Conservation (phyloP, 192 early-diverging fungal species). For the Phlyctochytrium bullatum region DNA sequence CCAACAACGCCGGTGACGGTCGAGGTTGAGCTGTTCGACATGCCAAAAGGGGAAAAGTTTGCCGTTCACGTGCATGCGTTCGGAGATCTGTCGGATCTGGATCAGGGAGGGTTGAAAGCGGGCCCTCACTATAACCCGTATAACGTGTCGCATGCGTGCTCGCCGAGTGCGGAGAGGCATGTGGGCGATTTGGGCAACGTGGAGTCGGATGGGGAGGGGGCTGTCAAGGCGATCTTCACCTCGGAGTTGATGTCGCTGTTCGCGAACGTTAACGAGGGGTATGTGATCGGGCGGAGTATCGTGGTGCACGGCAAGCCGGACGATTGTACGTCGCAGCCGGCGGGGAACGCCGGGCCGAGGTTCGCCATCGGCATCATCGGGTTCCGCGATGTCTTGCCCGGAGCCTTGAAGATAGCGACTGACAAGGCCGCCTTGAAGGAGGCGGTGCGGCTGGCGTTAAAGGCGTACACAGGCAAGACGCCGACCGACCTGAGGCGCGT, state of each 20-base stretch:
- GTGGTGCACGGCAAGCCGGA: conserved; percentile 32
- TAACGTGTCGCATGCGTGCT: conserved; percentile 26
- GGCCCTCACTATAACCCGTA: conserved; percentile 31
- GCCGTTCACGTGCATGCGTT: conserved; percentile 28
- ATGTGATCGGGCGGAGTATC: conserved; percentile 23
- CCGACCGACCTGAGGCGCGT: neutral
- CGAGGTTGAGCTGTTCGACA: conserved; percentile 4
- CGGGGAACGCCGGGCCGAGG: conserved; percentile 22
- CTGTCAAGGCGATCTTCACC: neutral
- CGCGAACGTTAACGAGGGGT: neutral
- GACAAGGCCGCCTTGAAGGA: neutral
- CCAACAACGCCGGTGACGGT: neutral
- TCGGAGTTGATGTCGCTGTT: neutral
- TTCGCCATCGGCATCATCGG: conserved; percentile 31
- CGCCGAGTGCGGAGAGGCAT: neutral
- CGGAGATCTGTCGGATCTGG: conserved; percentile 18
- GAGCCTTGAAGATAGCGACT: no score
- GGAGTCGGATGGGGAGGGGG: conserved; percentile 7
- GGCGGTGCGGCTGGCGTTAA: neutral
- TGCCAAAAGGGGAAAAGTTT: conserved; percentile 11
- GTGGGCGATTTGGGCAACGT: conserved; percentile 35
- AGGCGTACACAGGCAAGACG: no score
- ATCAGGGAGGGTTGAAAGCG: conserved; percentile 1
- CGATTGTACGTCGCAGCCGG: conserved; percentile 28
- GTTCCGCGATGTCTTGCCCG: conserved; percentile 4